Conservation (phyloP, 176 grass and related monocot species). For the Carex littledalei region DNA sequence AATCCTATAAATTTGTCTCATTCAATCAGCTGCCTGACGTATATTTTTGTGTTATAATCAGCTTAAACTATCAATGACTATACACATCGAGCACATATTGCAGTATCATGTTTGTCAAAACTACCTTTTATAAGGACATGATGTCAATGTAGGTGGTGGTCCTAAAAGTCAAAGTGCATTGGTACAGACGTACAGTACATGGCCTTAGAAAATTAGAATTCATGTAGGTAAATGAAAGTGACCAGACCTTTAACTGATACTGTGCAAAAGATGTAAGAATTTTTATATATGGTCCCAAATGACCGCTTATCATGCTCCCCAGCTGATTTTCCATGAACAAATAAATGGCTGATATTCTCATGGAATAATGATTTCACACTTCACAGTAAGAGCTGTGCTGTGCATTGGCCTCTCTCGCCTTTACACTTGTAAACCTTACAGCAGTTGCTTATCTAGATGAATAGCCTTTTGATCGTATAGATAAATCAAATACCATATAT, state of each 20-base stretch:
- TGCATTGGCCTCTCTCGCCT: neutral
- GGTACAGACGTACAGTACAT: neutral
- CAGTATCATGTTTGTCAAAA: neutral
- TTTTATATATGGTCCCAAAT: neutral
- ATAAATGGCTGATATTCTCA: constrained; percentile 1
- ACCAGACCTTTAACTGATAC: neutral
- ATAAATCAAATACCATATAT: neutral
- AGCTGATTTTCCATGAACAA: constrained; percentile 3
- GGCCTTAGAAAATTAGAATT: constrained; percentile 14
- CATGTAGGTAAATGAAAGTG: constrained; percentile 13
- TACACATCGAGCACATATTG: neutral
- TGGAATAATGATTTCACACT: neutral
- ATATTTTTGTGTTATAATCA: neutral
- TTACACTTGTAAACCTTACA: neutral
- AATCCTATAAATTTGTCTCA: neutral
- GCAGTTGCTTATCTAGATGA: neutral
- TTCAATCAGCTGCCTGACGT: neutral
- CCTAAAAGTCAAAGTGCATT: neutral
- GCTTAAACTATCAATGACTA: neutral
- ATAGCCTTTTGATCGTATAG: neutral
- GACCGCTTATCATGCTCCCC: constrained; percentile 8
- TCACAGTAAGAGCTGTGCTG: neutral
- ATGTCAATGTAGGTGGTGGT: constrained; percentile 7
- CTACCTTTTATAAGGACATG: neutral
- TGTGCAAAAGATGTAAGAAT: neutral